These are phyloP conservation scores for Fusarium papillatum DNA, from an alignment of 2,329 filamentous ascomycete species.

Conservation along the genomic window DNA sequence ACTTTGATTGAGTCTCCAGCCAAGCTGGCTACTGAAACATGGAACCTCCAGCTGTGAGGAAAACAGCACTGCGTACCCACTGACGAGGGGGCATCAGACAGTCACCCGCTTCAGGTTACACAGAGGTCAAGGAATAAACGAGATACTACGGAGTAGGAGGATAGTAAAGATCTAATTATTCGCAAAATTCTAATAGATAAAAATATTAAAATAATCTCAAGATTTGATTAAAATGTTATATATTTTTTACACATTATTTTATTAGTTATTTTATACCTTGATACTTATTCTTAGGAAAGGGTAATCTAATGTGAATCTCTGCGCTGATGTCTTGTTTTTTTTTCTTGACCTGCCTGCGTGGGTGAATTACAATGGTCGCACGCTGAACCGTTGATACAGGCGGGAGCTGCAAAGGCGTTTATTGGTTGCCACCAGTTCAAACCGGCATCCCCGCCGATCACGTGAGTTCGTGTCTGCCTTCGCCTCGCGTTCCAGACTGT, in stretches of 20 bases:
- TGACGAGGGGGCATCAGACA: conserved; percentile 16
- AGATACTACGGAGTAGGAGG: too few species aligned
- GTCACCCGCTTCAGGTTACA: conserved; percentile 16
- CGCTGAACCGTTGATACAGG: conserved; percentile 17
- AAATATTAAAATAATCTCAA: too few species aligned
- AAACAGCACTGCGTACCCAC: neutral
- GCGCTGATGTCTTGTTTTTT: too few species aligned
- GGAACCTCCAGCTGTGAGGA: neutral
- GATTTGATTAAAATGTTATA: too few species aligned
- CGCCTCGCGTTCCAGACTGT: conserved; percentile 9
- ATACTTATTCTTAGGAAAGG: too few species aligned
- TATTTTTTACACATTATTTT: too few species aligned
- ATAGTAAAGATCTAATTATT: too few species aligned
- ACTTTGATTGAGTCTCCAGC: neutral
- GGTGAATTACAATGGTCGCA: neutral
- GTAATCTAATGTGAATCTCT: too few species aligned
- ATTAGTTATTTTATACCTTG: too few species aligned
- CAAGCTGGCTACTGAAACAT: conserved; percentile 37
- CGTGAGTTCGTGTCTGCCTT: conserved; percentile 42
- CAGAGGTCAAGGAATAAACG: too few species aligned
- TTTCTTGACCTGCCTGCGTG: too few species aligned
- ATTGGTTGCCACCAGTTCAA: conserved; percentile 30
- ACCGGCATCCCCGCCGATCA: conserved; percentile 7
- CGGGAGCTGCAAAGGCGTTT: conserved; percentile 25
- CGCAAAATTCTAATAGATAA: too few species aligned